Evolutionary conservation across 139 green algal species (phyloP), one percentile per base, ranked within the genome.

Genomic region (Cymbomonas tetramitiformis): DNA sequence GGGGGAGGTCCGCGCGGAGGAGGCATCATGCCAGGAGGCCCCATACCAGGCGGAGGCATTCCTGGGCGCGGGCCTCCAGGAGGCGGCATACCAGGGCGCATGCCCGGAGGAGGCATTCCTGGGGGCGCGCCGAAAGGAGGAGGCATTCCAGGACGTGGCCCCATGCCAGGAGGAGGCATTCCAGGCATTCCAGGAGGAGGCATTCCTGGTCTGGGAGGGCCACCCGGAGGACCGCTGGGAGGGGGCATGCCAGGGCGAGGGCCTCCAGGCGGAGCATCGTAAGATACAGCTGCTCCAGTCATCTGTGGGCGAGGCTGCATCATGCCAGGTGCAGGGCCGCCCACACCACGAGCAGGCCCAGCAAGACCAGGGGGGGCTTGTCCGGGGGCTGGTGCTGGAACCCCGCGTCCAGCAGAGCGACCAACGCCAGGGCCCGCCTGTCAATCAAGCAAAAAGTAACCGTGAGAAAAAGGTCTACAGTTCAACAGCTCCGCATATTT

Each of bases 331-430:
- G 78, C 71, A 1, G 90, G 85, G 1, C 80, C 90, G 5, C 90
- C 90, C 8, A 96, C 75, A 34, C 90, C 89, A 2, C 79, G 65
- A 3, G 80, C 84, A 3, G 86, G 81, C 0, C 87, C 90, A 7
- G 79, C 80, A 34, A 97, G 56, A 2, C 90, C 89, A 19, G 56
- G 38, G 23, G 73, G 51, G 23, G 68, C 62, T 47, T 64, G 56
- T 9, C 68, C 65, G 19, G 55, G 51, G 5, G 55, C 54, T 26
- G 47, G 30, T 2, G 44, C 28, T 3, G 64, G 64, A 26, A 74
- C 43, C n/a, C 67, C 67, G 28, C 67, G 25, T 5, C 67, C 67
- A 21, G 30, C 52, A 6, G 52, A 21, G 29, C 29, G 23, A 7
- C 29, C 52, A 15, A 56, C 23, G 30, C 52, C 52, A 23, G 28